phyloP scores from a whole-genome alignment of 2,329 filamentous ascomycete genomes.

The Cladophialophora carrionii region DNA sequence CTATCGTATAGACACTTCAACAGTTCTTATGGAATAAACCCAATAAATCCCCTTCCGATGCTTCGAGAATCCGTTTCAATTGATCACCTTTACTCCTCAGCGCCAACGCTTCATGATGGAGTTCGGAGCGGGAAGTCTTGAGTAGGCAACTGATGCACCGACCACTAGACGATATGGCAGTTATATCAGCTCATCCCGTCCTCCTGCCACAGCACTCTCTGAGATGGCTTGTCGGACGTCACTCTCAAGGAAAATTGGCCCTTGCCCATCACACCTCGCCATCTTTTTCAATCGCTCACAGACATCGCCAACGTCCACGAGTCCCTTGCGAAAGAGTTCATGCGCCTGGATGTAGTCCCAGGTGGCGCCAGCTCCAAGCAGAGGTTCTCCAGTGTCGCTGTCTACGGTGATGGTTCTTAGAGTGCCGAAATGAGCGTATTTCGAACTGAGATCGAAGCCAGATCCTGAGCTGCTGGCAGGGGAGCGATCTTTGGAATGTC shows the following conservation, averaged over 20 bases:
- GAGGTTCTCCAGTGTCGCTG: conserved; percentile 65
- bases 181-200: conserved; percentile 72
- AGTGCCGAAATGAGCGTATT: conserved; percentile 34
- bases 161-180: background rate
- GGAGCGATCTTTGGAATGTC: conserved; percentile 62
- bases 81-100: conserved; percentile 2
- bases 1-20: background rate
- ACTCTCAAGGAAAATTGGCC: conserved; percentile 82
- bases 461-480: conserved; percentile 40
- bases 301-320: conserved; percentile 80
- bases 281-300: conserved; percentile 74
- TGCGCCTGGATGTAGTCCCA: conserved; percentile 90
- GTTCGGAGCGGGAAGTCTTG: background rate
- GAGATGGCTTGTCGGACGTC: conserved; percentile 75
- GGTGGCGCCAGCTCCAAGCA: conserved; percentile 75
- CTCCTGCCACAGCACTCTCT: conserved; percentile 73
- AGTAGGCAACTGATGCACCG: background rate
- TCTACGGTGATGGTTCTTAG: conserved; percentile 50
- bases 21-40: background rate
- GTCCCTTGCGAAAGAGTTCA: conserved; percentile 72
- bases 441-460: conserved; percentile 41
- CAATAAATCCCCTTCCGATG: conserved; percentile 19
- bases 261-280: conserved; percentile 82
- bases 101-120: conserved; percentile 18
- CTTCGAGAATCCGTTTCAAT: conserved; percentile 9